Evolutionary conservation across 2,329 filamentous ascomycete genomes (phyloP), one percentile per base, ranked within the genome.

Genomic region (Colletotrichum viniferum): DNA sequence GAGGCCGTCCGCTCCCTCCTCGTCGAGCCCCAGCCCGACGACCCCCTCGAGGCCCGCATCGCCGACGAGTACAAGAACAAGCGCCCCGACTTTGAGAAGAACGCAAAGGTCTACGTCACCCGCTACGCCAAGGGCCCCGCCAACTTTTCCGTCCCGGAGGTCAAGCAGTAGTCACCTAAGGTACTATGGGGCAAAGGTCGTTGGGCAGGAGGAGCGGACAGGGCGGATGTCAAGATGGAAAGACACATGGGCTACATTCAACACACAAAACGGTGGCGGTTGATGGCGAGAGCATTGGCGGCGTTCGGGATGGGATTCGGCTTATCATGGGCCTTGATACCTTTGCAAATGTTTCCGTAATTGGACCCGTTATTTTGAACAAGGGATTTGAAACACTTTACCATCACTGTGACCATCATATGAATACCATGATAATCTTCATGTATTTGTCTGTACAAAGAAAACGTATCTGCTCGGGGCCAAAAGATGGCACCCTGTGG

Each of bases 1-100:
- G 92, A 94, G 83, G 94, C 96, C 79, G 90, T 96, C 26, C 89
- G 93, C 77, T 90, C 91, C 78, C 89, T 98, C 77, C 88, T 98
- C 68, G 86, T 91, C 76, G 94, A 96, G 86, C 96, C 96, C 3
- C 94, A 96, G 88, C 93, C 95, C 8, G 96, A 98, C 80, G 96
- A 98, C 85, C 94, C 96, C 32, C 94, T 98, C 78, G 96, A 98
- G 89, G 88, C 92, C 4, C 89, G 93, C 78, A 97, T 98, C 82
- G 96, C 95, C 26, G 94, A 98, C 76, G 93, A 97, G 87, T 98
- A 91, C 85, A 92, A 92, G 83, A 90, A 88, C 77, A 91, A 96
- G 80, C 87, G 90, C 58, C 85, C 87, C 65, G 90, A 89, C 78
- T 98, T 94, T 81, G 92, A 96, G 73, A 94, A 94, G 88, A 93